Conservation (phyloP, 495 filamentous ascomycete species). For the Patellaria atrata region DNA sequence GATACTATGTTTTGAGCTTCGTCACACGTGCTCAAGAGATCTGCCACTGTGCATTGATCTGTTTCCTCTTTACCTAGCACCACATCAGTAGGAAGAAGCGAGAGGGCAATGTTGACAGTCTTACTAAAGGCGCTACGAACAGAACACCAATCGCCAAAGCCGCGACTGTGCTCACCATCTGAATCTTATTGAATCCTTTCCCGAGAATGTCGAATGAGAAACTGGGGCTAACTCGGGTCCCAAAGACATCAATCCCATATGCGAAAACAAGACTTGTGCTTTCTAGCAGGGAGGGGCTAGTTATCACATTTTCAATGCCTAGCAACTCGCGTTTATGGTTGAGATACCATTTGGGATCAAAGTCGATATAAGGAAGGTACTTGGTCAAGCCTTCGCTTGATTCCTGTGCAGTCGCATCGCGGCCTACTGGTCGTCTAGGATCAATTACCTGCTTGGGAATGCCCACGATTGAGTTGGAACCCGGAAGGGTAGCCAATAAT, state of each 20-base stretch:
- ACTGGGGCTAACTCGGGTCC: constrained; percentile 70
- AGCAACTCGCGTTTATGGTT: constrained; percentile 73
- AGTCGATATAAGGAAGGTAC: constrained; percentile 63
- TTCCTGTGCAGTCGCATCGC: constrained; percentile 68
- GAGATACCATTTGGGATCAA: constrained; percentile 68
- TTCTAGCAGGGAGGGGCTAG: constrained; percentile 67
- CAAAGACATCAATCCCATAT: constrained; percentile 79
- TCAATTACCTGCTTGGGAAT: constrained; percentile 70
- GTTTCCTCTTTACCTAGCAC: constrained; percentile 39
- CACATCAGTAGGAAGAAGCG: constrained; percentile 11
- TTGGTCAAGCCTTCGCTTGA: constrained; percentile 66
- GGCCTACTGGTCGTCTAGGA: constrained; percentile 72
- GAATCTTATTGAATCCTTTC: constrained; percentile 81
- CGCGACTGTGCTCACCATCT: constrained; percentile 67
- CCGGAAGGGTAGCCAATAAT: constrained; percentile 61
- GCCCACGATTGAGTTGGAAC: constrained; percentile 54
- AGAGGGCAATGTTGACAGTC: constrained; percentile 3
- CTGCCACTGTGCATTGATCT: constrained; percentile 38
- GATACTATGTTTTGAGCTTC: too few relatives aligned
- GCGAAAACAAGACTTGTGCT: constrained; percentile 86
- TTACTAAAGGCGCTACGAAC: constrained; percentile 74
- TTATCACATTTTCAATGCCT: constrained; percentile 57
- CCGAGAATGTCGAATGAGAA: constrained; percentile 82
- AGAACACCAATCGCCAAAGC: constrained; percentile 60
- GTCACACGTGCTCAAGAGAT: too few relatives aligned